These are phyloP conservation scores for Corniculantispora saksenae DNA, from an alignment of 2,329 filamentous ascomycete genomes.

Conservation along the genomic window DNA sequence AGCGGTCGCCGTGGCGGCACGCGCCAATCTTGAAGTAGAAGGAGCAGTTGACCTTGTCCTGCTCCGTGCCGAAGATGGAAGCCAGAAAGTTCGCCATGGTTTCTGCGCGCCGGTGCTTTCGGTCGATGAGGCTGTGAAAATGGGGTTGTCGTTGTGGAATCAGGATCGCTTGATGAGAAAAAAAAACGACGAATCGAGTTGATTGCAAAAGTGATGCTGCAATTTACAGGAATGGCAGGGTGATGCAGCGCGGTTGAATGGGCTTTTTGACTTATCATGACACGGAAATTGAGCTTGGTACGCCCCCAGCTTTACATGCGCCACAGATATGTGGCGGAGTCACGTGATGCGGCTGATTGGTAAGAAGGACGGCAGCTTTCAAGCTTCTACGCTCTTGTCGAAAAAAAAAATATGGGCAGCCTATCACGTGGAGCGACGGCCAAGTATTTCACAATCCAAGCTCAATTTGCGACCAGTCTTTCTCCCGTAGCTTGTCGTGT, in stretches of 20 bases:
- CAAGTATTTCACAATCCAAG: background rate
- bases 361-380: background rate
- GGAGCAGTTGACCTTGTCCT: conserved; percentile 99
- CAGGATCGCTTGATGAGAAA: background rate
- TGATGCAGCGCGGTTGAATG: background rate
- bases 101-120: conserved; percentile 11
- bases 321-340: conserved; percentile 10
- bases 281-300: conserved; percentile 12
- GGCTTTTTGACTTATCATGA: background rate
- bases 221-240: background rate
- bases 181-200: background rate
- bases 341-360: conserved; percentile 17
- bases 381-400: background rate
- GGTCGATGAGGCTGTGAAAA: background rate
- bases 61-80: conserved; percentile 98
- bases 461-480: background rate
- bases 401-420: background rate
- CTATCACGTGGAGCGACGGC: background rate
- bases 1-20: conserved; percentile 96
- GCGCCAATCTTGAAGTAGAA: conserved; percentile 99
- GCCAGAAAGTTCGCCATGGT: conserved; percentile 96
- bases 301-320: conserved; percentile 2
- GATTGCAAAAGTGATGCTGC: background rate
- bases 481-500: background rate
- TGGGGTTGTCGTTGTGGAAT: background rate